These are phyloP conservation scores for Huntiella bhutanensis DNA, from an alignment of 2,329 filamentous ascomycete species.

Conservation along the genomic window DNA sequence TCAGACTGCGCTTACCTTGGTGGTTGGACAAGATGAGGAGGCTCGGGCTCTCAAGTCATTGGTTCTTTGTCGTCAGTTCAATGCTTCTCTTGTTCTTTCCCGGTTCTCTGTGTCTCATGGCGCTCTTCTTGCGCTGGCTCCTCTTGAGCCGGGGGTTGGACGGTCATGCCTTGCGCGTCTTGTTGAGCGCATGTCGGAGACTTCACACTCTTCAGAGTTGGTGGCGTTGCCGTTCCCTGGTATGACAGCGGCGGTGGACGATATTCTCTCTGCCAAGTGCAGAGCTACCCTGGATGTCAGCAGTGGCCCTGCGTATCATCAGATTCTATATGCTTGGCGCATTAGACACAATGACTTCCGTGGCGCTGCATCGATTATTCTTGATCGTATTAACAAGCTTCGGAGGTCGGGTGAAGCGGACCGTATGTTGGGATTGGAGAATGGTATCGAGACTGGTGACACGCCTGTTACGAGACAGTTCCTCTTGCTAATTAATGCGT, in stretches of 20 bases:
- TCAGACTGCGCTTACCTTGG: conserved; percentile 51
- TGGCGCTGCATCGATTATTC: conserved; percentile 46
- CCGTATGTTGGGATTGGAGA: conserved; percentile 35
- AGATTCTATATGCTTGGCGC: conserved; percentile 81
- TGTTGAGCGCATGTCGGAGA: conserved; percentile 48
- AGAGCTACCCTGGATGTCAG: conserved; percentile 47
- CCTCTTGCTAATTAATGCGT: conserved; percentile 77
- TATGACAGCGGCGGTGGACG: conserved; percentile 61
- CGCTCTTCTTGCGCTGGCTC: conserved; percentile 53
- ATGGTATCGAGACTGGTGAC: conserved; percentile 31
- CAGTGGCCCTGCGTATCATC: conserved; percentile 61
- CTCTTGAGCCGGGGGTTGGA: conserved; percentile 44
- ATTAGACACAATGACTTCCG: conserved; percentile 72
- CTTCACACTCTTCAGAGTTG: conserved; percentile 45
- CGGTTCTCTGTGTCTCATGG: conserved; percentile 71
- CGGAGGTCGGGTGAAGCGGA: conserved; percentile 24
- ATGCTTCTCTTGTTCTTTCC: conserved; percentile 57
- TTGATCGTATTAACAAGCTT: conserved; percentile 45
- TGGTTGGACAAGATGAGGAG: conserved; percentile 17
- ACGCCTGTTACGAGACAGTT: conserved; percentile 56
- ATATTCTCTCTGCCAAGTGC: conserved; percentile 54
- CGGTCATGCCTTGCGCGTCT: conserved; percentile 52
- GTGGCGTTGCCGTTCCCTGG: conserved; percentile 62
- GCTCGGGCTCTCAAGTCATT: conserved; percentile 31
- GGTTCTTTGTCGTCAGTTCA: conserved; percentile 69